Percentiles rank a stretch among this genome's conserved stretches.
Evolutionary conservation across 768 basidiomycete genomes (phyloP).

Genomic region (Lentinula sp.): DNA sequence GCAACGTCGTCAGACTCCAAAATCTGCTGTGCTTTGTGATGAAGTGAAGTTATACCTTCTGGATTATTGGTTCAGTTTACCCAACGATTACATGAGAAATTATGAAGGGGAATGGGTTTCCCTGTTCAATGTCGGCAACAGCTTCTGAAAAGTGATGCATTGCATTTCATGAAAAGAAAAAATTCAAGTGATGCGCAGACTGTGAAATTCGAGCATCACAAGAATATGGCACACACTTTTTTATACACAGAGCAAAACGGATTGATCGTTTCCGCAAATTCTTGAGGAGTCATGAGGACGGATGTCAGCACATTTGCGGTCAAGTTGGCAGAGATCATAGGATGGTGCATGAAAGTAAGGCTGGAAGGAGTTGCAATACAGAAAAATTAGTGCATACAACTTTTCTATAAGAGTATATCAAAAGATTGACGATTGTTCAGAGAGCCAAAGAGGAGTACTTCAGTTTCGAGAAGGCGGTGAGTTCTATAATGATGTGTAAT

Average conservation of each 20-base stretch:
- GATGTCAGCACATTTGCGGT: slow-evolving; percentile 8
- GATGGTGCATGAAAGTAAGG: not conserved
- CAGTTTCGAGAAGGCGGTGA: no score
- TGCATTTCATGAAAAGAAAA: slow-evolving; percentile 10
- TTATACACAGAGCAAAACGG: slow-evolving; percentile 12
- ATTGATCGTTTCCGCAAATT: slow-evolving; percentile 9
- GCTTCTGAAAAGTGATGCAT: not conserved
- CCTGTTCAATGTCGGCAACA: slow-evolving; percentile 5
- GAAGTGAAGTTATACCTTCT: slow-evolving; percentile 8
- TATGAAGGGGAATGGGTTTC: slow-evolving; percentile 12
- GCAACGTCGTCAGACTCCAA: not conserved
- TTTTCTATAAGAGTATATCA: no score
- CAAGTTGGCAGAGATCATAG: not conserved
- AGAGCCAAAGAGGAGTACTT: no score
- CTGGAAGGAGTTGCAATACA: not conserved
- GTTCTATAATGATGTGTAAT: no score
- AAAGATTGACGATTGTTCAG: no score
- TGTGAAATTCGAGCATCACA: not conserved
- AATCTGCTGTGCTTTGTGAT: slow-evolving; percentile 9
- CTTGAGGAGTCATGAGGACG: slow-evolving; percentile 13
- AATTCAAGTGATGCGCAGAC: slow-evolving; percentile 12
- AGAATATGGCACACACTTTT: slow-evolving; percentile 8
- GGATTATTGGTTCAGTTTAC: slow-evolving; percentile 8
- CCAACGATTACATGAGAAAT: slow-evolving; percentile 16
- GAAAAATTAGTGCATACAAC: no score